Conservation (phyloP, 139 green algal genomes). For the Closterium sp. region DNA sequence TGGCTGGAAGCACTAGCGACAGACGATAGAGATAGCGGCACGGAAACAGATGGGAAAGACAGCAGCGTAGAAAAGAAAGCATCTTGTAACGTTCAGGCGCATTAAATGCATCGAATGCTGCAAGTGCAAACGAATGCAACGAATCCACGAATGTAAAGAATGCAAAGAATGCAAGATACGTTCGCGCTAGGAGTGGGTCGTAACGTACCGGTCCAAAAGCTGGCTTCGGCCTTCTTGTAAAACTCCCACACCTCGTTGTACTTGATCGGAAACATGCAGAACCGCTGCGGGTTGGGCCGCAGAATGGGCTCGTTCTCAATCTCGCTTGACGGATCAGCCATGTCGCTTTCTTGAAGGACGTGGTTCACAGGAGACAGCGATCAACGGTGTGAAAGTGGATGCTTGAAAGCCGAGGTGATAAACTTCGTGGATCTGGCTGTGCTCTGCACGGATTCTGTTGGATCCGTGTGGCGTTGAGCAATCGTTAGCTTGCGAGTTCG, state of each 20-base stretch:
- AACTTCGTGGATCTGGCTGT: no score
- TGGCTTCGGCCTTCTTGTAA: slow-evolving; percentile 96
- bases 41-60: not conserved
- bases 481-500: no score
- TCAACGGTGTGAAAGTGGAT: no score
- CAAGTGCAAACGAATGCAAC: not conserved
- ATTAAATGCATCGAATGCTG: not conserved
- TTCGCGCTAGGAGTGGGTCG: not conserved
- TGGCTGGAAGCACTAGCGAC: not conserved
- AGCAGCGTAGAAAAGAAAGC: not conserved
- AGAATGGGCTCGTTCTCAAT: slow-evolving; percentile 48
- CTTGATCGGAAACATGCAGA: slow-evolving; percentile 59
- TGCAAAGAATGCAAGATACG: not conserved
- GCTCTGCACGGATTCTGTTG: not conserved
- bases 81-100: not conserved
- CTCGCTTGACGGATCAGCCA: not conserved
- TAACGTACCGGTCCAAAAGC: slow-evolving; percentile 75
- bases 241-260: slow-evolving; percentile 81
- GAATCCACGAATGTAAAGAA: not conserved
- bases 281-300: slow-evolving; percentile 48
- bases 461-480: not conserved
- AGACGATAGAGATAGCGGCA: not conserved
- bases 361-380: not conserved
- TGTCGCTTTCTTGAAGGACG: not conserved
- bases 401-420: no score